These are phyloP conservation scores for Carex scoparia DNA, from an alignment of 176 grass and related monocot genomes.

Conservation along the genomic window DNA sequence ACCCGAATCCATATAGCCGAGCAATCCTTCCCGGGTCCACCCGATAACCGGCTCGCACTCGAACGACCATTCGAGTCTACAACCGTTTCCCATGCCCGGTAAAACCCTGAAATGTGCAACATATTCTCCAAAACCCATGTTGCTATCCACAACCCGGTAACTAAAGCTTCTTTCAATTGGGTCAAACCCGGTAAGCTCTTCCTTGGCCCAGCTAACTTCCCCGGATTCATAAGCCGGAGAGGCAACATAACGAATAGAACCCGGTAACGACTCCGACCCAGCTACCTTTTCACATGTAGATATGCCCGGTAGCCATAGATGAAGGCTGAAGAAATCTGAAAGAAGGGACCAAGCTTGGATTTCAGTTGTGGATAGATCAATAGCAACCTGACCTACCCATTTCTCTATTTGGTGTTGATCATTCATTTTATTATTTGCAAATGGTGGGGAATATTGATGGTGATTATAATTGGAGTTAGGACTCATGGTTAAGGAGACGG, in stretches of 20 bases:
- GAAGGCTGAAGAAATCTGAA: constrained; percentile 56
- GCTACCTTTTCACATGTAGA: constrained; percentile 41
- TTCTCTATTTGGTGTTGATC: constrained; percentile 4
- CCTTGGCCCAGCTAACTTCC: constrained; percentile 38
- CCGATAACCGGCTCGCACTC: constrained; percentile 58
- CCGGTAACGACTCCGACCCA: constrained; percentile 26
- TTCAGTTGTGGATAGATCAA: constrained; percentile 29
- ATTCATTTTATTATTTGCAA: constrained; percentile 10
- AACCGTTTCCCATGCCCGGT: neutral
- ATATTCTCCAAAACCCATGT: constrained; percentile 58
- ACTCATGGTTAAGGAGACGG: neutral
- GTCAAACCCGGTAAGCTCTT: constrained; percentile 62
- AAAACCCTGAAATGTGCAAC: constrained; percentile 35
- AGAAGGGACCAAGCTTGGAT: constrained; percentile 55
- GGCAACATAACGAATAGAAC: constrained; percentile 53
- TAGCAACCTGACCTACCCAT: constrained; percentile 45
- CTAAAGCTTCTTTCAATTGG: constrained; percentile 23
- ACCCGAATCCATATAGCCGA: constrained; percentile 36
- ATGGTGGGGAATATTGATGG: neutral
- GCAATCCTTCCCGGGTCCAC: constrained; percentile 43
- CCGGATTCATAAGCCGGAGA: neutral
- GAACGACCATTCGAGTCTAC: constrained; percentile 53
- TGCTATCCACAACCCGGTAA: constrained; percentile 53
- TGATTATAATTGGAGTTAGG: neutral
- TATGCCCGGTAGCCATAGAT: constrained; percentile 47